phyloP scores from a whole-genome alignment of 345 rosid genomes.

The Salix dunnii region DNA sequence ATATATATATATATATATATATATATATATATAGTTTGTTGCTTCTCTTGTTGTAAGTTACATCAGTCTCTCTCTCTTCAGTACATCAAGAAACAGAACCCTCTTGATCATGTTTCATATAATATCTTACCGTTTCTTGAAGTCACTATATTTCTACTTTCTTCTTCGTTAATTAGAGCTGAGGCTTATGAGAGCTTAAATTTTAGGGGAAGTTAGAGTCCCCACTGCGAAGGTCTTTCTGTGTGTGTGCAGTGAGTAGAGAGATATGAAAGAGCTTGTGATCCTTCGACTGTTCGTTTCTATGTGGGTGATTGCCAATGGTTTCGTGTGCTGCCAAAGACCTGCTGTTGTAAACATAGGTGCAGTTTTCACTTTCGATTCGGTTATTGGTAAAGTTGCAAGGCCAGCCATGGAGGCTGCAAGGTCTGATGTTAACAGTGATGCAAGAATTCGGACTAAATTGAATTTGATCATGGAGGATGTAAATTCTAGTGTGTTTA shows the following conservation, averaged over 20 bases:
- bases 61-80: too few species aligned
- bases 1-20: neutral
- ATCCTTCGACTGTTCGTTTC: constrained; percentile 3
- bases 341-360: constrained; percentile 63
- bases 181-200: too few species aligned
- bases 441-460: constrained; percentile 44
- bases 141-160: neutral
- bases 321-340: constrained; percentile 28
- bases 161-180: too few species aligned
- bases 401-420: constrained; percentile 69
- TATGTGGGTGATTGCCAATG: constrained; percentile 14
- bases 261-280: neutral
- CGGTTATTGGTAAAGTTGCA: constrained; percentile 78
- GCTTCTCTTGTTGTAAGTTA: neutral
- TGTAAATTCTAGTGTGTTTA: constrained; percentile 58
- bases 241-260: accelerated
- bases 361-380: constrained; percentile 62
- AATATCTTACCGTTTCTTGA: neutral
- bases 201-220: neutral
- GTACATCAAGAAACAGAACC: neutral
- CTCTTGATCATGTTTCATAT: neutral
- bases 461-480: constrained; percentile 45
- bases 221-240: neutral
- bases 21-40: neutral
- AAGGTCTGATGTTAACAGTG: constrained; percentile 52